Percentiles rank a stretch among this genome's conserved stretches.
Evolutionary conservation across 345 rosid species (phyloP).

Genomic region (Melaleuca alternifolia): DNA sequence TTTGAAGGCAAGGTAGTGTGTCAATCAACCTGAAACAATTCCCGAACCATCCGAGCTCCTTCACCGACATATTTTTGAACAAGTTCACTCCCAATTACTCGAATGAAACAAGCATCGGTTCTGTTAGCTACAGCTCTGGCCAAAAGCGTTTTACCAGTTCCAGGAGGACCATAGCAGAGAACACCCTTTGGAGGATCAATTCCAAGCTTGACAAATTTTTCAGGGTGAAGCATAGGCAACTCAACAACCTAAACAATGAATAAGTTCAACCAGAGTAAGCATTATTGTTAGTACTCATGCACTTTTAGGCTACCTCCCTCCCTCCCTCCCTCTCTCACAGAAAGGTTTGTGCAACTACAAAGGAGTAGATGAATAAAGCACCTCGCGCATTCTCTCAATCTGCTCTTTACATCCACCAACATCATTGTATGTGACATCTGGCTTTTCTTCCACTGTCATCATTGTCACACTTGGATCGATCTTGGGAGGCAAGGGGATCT

Average conservation of each 20-base stretch:
- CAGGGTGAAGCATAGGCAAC: constrained; percentile 94
- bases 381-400: constrained; percentile 96
- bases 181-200: constrained; percentile 99
- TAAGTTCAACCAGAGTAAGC: neutral
- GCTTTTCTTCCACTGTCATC: constrained; percentile 99
- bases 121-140: constrained; percentile 98
- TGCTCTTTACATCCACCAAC: constrained; percentile 99
- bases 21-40: constrained; percentile 65
- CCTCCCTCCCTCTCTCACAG: neutral
- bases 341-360: neutral
- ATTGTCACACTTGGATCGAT: constrained; percentile 99
- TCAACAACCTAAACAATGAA: constrained; percentile 59
- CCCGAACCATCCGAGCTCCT: constrained; percentile 95
- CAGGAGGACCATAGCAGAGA: constrained; percentile 96
- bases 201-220: constrained; percentile 90
- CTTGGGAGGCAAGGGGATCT: constrained; percentile 96
- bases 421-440: constrained; percentile 95
- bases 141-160: constrained; percentile 86
- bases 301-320: neutral
- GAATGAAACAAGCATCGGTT: constrained; percentile 90
- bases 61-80: constrained; percentile 98
- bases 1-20: neutral
- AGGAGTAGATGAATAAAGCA: neutral
- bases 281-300: neutral
- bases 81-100: constrained; percentile 93